Evolutionary conservation across 129 eudicot species (phyloP).

Genomic region (Tagetes patula): DNA sequence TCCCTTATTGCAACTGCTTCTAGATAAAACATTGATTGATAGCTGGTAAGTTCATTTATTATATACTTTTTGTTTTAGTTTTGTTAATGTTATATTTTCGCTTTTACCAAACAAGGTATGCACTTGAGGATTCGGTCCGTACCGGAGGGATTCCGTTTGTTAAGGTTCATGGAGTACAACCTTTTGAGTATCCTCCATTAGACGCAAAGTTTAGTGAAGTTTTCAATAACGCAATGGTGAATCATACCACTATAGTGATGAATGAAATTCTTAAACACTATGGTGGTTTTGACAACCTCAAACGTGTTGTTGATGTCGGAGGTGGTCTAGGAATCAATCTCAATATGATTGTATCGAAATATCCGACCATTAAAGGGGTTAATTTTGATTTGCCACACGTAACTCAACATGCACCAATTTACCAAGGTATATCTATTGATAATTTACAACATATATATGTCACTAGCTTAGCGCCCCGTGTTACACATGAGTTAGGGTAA

Average conservation of each 20-base stretch:
- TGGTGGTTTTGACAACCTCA: constrained; percentile 31
- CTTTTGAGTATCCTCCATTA: constrained; percentile 15
- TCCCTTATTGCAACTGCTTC: constrained; percentile 26
- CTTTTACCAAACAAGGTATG: not conserved
- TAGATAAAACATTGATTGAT: constrained; percentile 28
- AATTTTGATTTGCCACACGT: constrained; percentile 49
- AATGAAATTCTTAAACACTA: constrained; percentile 30
- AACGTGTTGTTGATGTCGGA: constrained; percentile 38
- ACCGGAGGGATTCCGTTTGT: constrained; percentile 11
- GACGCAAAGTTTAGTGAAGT: constrained; percentile 19
- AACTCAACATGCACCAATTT: constrained; percentile 22
- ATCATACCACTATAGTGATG: constrained; percentile 26
- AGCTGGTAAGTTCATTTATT: constrained; percentile 30
- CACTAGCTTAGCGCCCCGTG: too few species aligned
- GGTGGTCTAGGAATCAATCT: constrained; percentile 43
- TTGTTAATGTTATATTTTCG: not conserved
- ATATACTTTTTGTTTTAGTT: not conserved
- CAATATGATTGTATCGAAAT: constrained; percentile 20
- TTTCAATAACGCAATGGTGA: constrained; percentile 37
- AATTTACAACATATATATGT: too few species aligned
- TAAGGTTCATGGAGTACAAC: constrained; percentile 2
- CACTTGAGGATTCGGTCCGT: not conserved
- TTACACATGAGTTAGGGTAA: too few species aligned
- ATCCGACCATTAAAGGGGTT: constrained; percentile 34
- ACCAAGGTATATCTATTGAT: constrained; percentile 19